Evolutionary conservation across 257 asterid genomes (phyloP), one percentile per base, ranked within the genome.

Genomic region (Penstemon newberryi): DNA sequence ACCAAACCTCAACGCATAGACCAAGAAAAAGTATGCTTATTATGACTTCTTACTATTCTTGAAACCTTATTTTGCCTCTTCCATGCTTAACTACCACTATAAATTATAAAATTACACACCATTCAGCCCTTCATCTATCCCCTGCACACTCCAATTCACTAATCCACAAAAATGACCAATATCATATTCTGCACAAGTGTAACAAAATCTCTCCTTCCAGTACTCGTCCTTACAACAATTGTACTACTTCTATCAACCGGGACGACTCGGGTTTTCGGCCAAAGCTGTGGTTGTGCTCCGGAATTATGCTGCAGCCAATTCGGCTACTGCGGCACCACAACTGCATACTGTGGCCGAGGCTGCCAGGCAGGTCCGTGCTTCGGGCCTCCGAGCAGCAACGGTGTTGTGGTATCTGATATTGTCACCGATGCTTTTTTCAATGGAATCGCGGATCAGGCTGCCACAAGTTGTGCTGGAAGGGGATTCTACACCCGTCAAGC

Each of bases 401-500:
- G 72, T 1, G 67, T 36, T 3, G 37, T 73, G 2, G 81, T 77
- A 5, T 5, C 75, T 1, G 67, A 71, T 47, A 75, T 82, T 8
- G 87, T 84, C 60, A 77, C 85, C 4, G 81, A 79, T 6, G 61
- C 69, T 0, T 84, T 84, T 38, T 82, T 84, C 19, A 76, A 74
- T 7, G 79, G 84, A 18, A 83, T 83, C 19, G 60, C 72, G 6
- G 67, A 76, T 45, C 80, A 80, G 57, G 66, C 84, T 0, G 58
- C 71, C 3, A 7, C 70, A 4, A 66, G 66, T 8, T 83, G 88
- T 18, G 81, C 77, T 7, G 84, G 84, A 6, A 83, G 69, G 36
- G 88, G 86, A 0, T 84, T 84, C 73, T 84, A 72, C 45, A 74
- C 87, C 9, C 80, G 89, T 56, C 11, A 66, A 0, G 75, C 73